Percentiles rank a stretch among this genome's conserved stretches.
Conservation (phyloP, 2,329 filamentous ascomycete genomes). For the Thelonectria blattea region DNA sequence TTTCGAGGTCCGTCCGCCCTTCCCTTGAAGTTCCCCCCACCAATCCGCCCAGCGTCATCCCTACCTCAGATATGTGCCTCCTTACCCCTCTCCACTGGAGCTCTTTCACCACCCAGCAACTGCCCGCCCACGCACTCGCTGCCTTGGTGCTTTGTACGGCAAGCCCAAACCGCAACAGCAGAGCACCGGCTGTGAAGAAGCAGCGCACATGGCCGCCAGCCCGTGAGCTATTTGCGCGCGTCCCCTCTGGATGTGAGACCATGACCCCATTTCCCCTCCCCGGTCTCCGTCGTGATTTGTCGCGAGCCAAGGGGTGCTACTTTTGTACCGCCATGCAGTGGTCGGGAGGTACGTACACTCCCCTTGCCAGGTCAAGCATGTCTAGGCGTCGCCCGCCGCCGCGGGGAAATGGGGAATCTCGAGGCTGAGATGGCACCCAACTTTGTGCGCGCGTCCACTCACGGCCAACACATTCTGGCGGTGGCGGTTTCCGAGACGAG, state of each 20-base stretch:
- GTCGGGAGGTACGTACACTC: neutral
- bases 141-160: neutral
- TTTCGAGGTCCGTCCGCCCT: conserved; percentile 10
- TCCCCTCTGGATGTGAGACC: conserved; percentile 18
- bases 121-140: conserved; percentile 14
- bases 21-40: neutral
- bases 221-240: neutral
- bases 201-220: conserved; percentile 15
- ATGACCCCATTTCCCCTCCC: conserved; percentile 9
- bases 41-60: neutral
- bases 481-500: neutral
- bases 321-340: no score
- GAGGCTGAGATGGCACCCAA: neutral
- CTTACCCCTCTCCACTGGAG: conserved; percentile 21
- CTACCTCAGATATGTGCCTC: neutral
- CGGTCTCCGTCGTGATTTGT: neutral
- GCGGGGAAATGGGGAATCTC: conserved; percentile 3
- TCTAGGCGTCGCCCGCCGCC: conserved; percentile 11
- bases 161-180: neutral
- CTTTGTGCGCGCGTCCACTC: neutral
- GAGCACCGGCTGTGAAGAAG: neutral
- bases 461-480: neutral
- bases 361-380: conserved; percentile 1
- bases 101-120: conserved; percentile 5
- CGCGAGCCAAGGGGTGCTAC: conserved; percentile 1